phyloP scores from a whole-genome alignment of 1,284 basidiomycete genomes.

The Apiotrichum mycotoxinovorans region DNA sequence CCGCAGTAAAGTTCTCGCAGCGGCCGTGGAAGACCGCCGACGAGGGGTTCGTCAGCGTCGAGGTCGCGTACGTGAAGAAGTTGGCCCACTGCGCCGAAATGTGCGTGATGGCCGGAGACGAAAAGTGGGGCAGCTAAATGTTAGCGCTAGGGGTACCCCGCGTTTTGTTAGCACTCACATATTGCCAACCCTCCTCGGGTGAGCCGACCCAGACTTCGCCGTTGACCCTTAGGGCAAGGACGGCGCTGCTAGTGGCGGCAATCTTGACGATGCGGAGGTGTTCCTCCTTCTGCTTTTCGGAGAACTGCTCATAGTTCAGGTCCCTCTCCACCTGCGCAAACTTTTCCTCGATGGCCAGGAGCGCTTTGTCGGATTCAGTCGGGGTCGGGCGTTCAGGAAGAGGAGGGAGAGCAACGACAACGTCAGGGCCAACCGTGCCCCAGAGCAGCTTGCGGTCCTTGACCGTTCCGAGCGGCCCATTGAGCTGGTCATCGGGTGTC shows the following conservation, averaged over 20 bases:
- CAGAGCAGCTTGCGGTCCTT: constrained; percentile 42
- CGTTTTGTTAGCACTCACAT: constrained; percentile 55
- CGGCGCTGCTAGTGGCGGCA: constrained; percentile 62
- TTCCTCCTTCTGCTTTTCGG: constrained; percentile 32
- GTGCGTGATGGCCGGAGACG: constrained; percentile 53
- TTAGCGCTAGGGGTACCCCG: background rate
- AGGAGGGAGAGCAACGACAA: constrained; percentile 16
- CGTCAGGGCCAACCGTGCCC: constrained; percentile 32
- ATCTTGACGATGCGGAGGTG: constrained; percentile 65
- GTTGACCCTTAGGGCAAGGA: constrained; percentile 65
- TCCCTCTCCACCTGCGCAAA: constrained; percentile 28
- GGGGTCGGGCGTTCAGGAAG: constrained; percentile 22
- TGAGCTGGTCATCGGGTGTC: constrained; percentile 39
- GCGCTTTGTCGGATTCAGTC: constrained; percentile 38
- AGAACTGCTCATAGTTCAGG: background rate
- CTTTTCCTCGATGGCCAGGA: constrained; percentile 59
- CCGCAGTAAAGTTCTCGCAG: constrained; percentile 30
- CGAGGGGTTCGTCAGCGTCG: constrained; percentile 55
- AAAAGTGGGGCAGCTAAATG: constrained; percentile 39
- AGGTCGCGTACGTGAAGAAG: constrained; percentile 74
- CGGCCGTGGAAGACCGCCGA: constrained; percentile 25
- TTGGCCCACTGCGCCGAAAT: constrained; percentile 77
- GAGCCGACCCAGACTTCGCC: constrained; percentile 45
- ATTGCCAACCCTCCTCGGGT: constrained; percentile 37
- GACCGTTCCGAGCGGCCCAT: constrained; percentile 47